Evolutionary conservation across 2,329 filamentous ascomycete genomes (phyloP).

Genomic region (Zasmidium cellare): DNA sequence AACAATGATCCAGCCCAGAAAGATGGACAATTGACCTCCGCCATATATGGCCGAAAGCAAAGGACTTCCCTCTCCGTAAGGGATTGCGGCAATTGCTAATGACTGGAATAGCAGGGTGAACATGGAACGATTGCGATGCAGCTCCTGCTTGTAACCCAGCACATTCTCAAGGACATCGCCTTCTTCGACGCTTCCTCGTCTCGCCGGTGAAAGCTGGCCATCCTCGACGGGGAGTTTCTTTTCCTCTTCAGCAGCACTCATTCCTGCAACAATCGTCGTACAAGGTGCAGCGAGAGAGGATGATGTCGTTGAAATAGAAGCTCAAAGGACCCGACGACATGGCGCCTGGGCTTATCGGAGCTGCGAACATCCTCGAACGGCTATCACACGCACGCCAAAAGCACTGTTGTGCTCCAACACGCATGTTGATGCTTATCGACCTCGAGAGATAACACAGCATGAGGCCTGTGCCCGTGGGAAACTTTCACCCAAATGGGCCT

Average conservation of each 20-base stretch:
- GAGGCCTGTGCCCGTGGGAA: background rate
- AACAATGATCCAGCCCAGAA: slow-evolving; percentile 70
- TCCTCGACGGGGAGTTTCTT: background rate
- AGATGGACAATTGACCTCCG: slow-evolving; percentile 67
- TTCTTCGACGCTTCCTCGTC: slow-evolving; percentile 21
- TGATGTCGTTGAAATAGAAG: background rate
- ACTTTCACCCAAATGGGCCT: background rate
- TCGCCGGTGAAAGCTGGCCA: background rate
- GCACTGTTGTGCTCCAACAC: background rate
- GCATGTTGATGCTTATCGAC: background rate
- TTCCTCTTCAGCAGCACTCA: background rate
- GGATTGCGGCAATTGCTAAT: slow-evolving; percentile 61
- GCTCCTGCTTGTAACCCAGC: slow-evolving; percentile 60
- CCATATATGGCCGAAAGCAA: slow-evolving; percentile 54
- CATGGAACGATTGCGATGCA: slow-evolving; percentile 59
- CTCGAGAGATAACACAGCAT: background rate
- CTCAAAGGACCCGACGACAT: background rate
- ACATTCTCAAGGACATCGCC: slow-evolving; percentile 36
- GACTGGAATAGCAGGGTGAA: slow-evolving; percentile 62
- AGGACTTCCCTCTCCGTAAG: slow-evolving; percentile 60
- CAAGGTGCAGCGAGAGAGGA: background rate
- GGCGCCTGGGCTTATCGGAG: background rate
- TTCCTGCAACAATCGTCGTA: background rate
- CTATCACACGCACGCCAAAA: background rate
- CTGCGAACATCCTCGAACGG: background rate